Conservation (phyloP, 2,329 filamentous ascomycete species). For the Colletotrichum sp. region DNA sequence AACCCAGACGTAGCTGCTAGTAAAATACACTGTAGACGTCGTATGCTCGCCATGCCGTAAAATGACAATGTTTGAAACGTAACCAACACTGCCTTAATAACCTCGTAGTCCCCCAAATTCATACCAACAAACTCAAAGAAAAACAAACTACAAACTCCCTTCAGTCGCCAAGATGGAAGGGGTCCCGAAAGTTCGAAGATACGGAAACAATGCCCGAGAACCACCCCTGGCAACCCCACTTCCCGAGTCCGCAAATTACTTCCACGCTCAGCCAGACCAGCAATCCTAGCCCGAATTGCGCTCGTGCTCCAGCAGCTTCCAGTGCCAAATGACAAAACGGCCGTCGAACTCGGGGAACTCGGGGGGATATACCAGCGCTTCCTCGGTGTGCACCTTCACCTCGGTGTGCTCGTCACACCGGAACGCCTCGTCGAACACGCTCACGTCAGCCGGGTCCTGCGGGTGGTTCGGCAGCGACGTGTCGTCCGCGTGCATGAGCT, state of each 20-base stretch:
- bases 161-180: background rate
- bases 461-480: conserved; percentile 8
- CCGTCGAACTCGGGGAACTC: conserved; percentile 9
- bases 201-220: background rate
- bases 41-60: background rate
- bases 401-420: background rate
- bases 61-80: background rate
- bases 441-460: background rate
- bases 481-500: conserved; percentile 18
- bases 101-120: background rate
- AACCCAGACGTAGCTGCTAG: too few species aligned
- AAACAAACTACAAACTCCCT: background rate
- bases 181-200: background rate
- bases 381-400: background rate
- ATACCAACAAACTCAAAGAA: background rate
- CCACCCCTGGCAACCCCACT: background rate
- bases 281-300: background rate
- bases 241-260: background rate
- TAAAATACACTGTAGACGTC: background rate
- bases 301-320: background rate
- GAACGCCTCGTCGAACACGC: conserved; percentile 10
- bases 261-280: background rate
- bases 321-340: conserved; percentile 8
- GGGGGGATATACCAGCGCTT: background rate
- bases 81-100: background rate